Conservation (phyloP, 225 moss, liverwort and hornwort genomes). For the Thuidium tamariscinum region DNA sequence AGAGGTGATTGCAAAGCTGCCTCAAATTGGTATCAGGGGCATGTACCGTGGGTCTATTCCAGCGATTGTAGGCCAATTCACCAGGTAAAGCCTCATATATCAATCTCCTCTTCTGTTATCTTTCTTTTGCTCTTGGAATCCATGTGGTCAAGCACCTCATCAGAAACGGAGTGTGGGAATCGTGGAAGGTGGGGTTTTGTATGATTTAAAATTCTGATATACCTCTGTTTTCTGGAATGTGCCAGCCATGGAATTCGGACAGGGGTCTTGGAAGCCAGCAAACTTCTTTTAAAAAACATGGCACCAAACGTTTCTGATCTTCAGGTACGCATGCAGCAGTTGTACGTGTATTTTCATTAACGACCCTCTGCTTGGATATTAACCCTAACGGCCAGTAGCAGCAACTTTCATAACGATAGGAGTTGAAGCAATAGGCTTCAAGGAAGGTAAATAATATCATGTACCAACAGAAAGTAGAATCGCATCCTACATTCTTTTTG, state of each 20-base stretch:
- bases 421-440: background rate
- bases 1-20: constrained; percentile 51
- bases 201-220: background rate
- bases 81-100: constrained; percentile 17
- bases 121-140: background rate
- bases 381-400: background rate
- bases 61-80: constrained; percentile 57
- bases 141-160: background rate
- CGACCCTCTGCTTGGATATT: background rate
- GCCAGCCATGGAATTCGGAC: constrained; percentile 46
- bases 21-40: constrained; percentile 44
- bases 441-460: background rate
- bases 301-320: constrained; percentile 39
- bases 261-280: constrained; percentile 41
- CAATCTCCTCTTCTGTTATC: background rate
- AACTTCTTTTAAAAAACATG: constrained; percentile 29
- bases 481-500: background rate
- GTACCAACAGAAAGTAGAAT: background rate
- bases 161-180: background rate
- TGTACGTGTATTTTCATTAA: background rate
- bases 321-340: constrained; percentile 10
- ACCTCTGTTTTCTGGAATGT: background rate
- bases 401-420: background rate
- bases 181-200: background rate
- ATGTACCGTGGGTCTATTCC: constrained; percentile 58